These are phyloP conservation scores for Talaromyces pinophilus DNA, from an alignment of 2,329 filamentous ascomycete species.

Conservation along the genomic window DNA sequence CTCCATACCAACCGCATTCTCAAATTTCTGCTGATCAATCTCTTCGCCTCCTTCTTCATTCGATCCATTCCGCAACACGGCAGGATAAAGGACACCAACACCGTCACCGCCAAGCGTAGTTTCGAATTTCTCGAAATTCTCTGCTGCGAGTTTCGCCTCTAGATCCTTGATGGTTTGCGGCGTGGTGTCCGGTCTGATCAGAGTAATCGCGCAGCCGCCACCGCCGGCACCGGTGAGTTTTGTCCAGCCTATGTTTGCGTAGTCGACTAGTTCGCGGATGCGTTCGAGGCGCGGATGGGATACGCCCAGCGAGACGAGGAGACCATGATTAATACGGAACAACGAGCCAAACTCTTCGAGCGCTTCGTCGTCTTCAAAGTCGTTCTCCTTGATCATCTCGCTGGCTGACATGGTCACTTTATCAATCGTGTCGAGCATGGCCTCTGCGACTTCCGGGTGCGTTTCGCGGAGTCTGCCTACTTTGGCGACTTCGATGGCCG, in stretches of 20 bases:
- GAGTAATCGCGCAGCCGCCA: slow-evolving; percentile 90
- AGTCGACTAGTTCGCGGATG: slow-evolving; percentile 85
- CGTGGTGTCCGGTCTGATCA: slow-evolving; percentile 69
- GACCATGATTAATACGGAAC: slow-evolving; percentile 90
- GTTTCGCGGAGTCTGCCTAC: slow-evolving; percentile 70
- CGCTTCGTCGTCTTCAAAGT: slow-evolving; percentile 68
- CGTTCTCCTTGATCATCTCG: slow-evolving; percentile 57
- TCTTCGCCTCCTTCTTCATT: slow-evolving; percentile 83
- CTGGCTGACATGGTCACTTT: slow-evolving; percentile 59
- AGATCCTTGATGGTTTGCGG: slow-evolving; percentile 61
- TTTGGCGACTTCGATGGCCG: slow-evolving; percentile 80
- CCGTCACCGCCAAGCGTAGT: slow-evolving; percentile 91
- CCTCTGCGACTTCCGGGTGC: slow-evolving; percentile 75
- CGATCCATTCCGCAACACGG: slow-evolving; percentile 82
- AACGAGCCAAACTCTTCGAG: slow-evolving; percentile 80
- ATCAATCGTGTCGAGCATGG: slow-evolving; percentile 84
- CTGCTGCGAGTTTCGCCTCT: slow-evolving; percentile 64
- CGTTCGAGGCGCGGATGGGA: slow-evolving; percentile 92
- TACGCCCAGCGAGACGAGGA: slow-evolving; percentile 86
- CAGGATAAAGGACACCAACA: slow-evolving; percentile 91
- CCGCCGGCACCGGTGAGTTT: slow-evolving; percentile 96
- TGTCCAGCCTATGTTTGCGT: slow-evolving; percentile 90
- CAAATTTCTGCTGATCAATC: slow-evolving; percentile 85
- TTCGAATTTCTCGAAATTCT: slow-evolving; percentile 81
- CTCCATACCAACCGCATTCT: slow-evolving; percentile 78